A percentile compares a stretch with the other conserved stretches of the same genome.
These are phyloP conservation scores for Dryas integrifolia DNA, from an alignment of 331 rosid genomes.

Conservation along the genomic window DNA sequence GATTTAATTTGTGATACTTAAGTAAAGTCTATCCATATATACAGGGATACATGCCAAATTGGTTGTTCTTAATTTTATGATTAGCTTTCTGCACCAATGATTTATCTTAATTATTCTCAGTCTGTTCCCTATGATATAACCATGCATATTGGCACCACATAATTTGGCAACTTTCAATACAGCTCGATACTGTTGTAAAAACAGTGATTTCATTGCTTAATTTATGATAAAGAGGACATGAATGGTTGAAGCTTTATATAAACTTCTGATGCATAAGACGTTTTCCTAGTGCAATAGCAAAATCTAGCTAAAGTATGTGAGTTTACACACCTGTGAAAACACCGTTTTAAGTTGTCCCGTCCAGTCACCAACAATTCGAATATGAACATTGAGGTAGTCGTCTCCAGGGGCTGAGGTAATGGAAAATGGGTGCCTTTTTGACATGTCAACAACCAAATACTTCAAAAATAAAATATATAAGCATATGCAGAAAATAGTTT, in stretches of 20 bases:
- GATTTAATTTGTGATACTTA: not conserved
- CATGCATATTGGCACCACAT: not conserved
- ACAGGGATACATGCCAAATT: not conserved
- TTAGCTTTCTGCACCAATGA: no score
- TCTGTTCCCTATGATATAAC: not conserved
- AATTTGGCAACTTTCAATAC: not conserved
- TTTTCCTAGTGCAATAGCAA: not conserved
- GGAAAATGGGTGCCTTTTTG: slow-evolving; percentile 76
- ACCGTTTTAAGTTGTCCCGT: slow-evolving; percentile 44
- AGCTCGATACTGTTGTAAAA: not conserved
- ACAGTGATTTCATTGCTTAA: not conserved
- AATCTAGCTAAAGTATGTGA: not conserved
- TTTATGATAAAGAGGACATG: not conserved
- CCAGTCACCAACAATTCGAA: slow-evolving; percentile 72
- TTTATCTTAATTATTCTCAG: not conserved
- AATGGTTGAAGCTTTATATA: not conserved
- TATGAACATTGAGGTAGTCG: slow-evolving; percentile 66
- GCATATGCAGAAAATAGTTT: not conserved
- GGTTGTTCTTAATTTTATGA: not conserved
- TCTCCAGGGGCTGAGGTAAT: slow-evolving; percentile 85
- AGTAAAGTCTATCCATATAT: not conserved
- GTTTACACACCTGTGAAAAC: slow-evolving; percentile 45
- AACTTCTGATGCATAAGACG: not conserved
- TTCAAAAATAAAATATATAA: slow-evolving; percentile 12
- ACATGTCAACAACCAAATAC: not conserved